Evolutionary conservation across 1,139 yeast species (phyloP).

Genomic region (Blastobotrys elegans): DNA sequence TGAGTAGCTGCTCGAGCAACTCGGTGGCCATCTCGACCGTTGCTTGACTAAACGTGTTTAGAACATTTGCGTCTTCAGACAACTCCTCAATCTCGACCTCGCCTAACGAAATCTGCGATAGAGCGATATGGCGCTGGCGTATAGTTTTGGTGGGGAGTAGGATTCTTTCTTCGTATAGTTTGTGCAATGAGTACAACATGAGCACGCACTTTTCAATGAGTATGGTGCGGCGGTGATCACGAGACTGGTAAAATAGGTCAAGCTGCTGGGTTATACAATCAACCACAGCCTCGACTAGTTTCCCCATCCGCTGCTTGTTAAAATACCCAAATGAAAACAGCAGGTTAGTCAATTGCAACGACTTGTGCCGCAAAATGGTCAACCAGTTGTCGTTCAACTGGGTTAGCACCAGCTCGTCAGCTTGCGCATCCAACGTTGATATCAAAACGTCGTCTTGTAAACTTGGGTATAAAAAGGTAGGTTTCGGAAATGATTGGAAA

Average conservation of each 20-base stretch:
- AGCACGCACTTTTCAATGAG: background rate
- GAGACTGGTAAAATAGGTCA: background rate
- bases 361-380: background rate
- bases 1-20: constrained; percentile 61
- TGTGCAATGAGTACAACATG: background rate
- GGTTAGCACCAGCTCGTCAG: background rate
- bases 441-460: background rate
- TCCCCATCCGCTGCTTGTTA: background rate
- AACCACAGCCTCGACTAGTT: background rate
- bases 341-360: background rate
- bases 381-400: too few relatives aligned
- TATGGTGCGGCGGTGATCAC: background rate
- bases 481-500: too few relatives aligned
- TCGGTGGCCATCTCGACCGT: constrained; percentile 68
- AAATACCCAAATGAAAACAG: too few relatives aligned
- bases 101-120: constrained; percentile 7
- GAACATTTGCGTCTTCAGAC: too few relatives aligned
- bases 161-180: background rate
- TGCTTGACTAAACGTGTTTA: constrained; percentile 48
- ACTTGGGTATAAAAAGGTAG: background rate
- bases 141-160: background rate
- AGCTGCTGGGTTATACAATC: background rate
- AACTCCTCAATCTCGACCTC: constrained; percentile 8
- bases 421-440: background rate
- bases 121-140: constrained; percentile 7